Evolutionary conservation across 805 yeast genomes (phyloP).

Genomic region (Ogataea parapolymorpha): DNA sequence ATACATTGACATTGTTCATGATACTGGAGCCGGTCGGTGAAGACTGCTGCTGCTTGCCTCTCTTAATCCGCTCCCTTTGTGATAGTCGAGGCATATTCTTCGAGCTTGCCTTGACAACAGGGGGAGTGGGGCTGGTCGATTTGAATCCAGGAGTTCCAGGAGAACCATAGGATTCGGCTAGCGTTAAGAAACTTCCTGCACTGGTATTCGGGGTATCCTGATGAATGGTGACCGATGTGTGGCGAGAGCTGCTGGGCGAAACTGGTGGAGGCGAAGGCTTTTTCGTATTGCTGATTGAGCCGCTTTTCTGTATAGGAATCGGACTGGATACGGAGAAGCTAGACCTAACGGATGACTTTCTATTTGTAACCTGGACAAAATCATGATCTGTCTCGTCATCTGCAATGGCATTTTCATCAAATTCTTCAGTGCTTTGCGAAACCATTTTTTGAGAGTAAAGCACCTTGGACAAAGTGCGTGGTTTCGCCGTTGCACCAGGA

Average conservation of each 20-base stretch:
- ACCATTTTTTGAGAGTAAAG: conserved; percentile 1
- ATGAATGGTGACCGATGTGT: conserved; percentile 5
- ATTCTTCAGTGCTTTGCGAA: conserved; percentile 3
- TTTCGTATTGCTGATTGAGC: neutral
- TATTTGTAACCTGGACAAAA: conserved; percentile 34
- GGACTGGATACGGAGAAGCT: neutral
- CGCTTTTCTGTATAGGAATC: neutral
- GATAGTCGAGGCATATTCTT: conserved; percentile 45
- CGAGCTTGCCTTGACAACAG: conserved; percentile 30
- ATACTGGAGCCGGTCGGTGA: conserved; percentile 1
- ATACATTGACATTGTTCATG: conserved; percentile 9
- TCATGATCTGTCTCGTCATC: conserved; percentile 30
- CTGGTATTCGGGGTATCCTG: conserved; percentile 9
- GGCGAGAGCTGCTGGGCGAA: neutral
- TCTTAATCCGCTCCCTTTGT: conserved; percentile 56
- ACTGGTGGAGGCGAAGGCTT: conserved; percentile 1
- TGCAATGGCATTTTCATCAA: conserved; percentile 21
- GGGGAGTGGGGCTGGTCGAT: conserved; percentile 1
- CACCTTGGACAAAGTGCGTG: conserved; percentile 9
- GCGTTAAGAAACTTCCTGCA: conserved; percentile 6
- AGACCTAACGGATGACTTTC: conserved; percentile 26
- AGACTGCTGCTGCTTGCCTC: conserved; percentile 15
- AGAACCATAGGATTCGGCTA: conserved; percentile 9
- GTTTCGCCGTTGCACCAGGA: conserved; percentile 23
- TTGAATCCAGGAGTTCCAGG: conserved; percentile 7